These are phyloP conservation scores for Colletotrichum musicola DNA, from an alignment of 2,329 filamentous ascomycete species.

Conservation along the genomic window DNA sequence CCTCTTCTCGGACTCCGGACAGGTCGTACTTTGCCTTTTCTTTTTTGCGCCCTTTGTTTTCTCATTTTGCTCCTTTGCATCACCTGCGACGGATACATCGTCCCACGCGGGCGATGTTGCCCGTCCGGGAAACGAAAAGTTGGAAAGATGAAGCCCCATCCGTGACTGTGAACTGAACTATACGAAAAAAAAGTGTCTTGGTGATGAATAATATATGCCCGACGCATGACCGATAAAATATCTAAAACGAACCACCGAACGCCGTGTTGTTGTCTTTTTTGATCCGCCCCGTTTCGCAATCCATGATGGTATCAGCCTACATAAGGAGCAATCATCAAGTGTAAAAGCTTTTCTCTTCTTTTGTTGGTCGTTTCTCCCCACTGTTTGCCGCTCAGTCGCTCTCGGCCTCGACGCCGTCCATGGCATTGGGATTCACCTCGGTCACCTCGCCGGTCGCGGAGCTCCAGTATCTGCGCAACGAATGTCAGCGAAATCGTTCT, in stretches of 20 bases:
- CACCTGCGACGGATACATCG: not conserved
- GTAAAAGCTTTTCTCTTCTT: conserved; percentile 32
- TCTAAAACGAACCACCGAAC: conserved; percentile 32
- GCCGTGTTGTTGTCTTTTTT: conserved; percentile 34
- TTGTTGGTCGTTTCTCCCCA: conserved; percentile 5
- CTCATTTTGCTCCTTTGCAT: not conserved
- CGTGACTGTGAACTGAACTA: too few species aligned
- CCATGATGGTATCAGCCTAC: conserved; percentile 42
- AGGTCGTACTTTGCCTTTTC: conserved; percentile 20
- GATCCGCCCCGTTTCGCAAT: conserved; percentile 34
- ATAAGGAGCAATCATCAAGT: conserved; percentile 40
- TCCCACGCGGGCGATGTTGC: too few species aligned
- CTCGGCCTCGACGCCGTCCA: conserved; percentile 52
- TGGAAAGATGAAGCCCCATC: too few species aligned
- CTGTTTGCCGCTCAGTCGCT: conserved; percentile 25
- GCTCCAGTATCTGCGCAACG: conserved; percentile 67
- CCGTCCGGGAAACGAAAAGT: too few species aligned
- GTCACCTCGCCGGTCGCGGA: conserved; percentile 70
- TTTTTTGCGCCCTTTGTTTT: conserved; percentile 18
- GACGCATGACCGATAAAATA: conserved; percentile 25
- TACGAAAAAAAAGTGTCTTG: too few species aligned
- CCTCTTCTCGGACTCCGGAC: conserved; percentile 14
- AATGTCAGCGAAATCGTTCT: not conserved
- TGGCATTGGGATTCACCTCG: conserved; percentile 59
- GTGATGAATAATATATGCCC: conserved; percentile 6